phyloP scores from a whole-genome alignment of 805 yeast genomes.

The Yarrowia alimentaria region DNA sequence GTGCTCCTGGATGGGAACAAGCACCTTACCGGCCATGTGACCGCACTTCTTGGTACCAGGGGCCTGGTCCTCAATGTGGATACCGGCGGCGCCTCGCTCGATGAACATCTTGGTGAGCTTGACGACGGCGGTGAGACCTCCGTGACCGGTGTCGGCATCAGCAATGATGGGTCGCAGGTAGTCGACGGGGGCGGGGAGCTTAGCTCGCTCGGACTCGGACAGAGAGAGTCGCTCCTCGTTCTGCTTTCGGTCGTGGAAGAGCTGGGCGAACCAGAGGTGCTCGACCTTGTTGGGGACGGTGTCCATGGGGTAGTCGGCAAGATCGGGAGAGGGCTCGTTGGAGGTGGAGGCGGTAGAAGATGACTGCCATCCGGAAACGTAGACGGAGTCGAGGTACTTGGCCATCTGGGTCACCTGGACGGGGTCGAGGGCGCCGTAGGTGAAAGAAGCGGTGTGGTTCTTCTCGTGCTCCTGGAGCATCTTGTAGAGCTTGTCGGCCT shows the following conservation, averaged over 20 bases:
- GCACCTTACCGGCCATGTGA: conserved; percentile 98
- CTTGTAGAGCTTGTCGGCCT: conserved; percentile 77
- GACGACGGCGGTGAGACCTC: conserved; percentile 95
- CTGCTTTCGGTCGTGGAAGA: conserved; percentile 96
- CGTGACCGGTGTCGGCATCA: conserved; percentile 98
- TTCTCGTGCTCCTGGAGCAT: conserved; percentile 68
- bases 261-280: conserved; percentile 93
- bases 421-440: conserved; percentile 96
- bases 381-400: conserved; percentile 84
- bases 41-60: conserved; percentile 99
- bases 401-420: conserved; percentile 97
- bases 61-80: conserved; percentile 98
- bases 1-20: conserved; percentile 97
- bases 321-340: conserved; percentile 96
- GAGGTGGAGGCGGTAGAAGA: conserved; percentile 97
- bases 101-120: conserved; percentile 93
- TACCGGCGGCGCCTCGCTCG: conserved; percentile 98
- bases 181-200: conserved; percentile 67
- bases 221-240: conserved; percentile 69
- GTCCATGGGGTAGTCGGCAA: conserved; percentile 98
- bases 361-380: conserved; percentile 98
- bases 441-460: conserved; percentile 73
- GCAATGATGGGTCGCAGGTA: conserved; percentile 93
- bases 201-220: conserved; percentile 62
- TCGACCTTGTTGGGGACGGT: conserved; percentile 98